phyloP scores from a whole-genome alignment of 371 early-diverging fungal species.

The Zopfochytrium polystomum region DNA sequence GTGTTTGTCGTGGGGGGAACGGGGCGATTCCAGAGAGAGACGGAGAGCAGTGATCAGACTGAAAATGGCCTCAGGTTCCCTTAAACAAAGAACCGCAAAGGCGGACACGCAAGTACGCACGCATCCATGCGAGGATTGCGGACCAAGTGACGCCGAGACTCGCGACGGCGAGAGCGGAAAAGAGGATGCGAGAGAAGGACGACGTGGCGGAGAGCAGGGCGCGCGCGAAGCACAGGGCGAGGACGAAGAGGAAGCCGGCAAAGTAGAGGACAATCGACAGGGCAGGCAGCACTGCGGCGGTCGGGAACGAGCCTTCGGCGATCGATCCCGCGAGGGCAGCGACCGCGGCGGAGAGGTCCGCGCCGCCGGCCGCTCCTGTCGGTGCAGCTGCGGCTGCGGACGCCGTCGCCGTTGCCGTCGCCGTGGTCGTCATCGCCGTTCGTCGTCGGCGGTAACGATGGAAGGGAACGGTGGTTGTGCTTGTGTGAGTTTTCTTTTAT shows the following conservation, averaged over 20 bases:
- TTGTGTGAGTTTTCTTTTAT: not conserved
- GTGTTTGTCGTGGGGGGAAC: not conserved
- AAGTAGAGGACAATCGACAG: slow-evolving; percentile 23
- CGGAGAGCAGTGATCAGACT: too few relatives aligned
- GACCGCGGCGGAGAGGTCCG: slow-evolving; percentile 11
- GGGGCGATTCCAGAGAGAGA: not conserved
- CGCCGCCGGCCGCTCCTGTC: not conserved
- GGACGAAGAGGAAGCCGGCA: slow-evolving; percentile 4
- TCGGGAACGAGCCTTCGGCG: too few relatives aligned
- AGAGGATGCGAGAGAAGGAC: slow-evolving; percentile 17
- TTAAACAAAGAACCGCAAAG: too few relatives aligned
- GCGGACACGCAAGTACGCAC: slow-evolving; percentile 7
- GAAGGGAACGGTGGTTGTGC: not conserved
- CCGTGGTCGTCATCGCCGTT: not conserved
- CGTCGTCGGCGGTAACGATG: slow-evolving; percentile 2
- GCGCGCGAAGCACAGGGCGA: slow-evolving; percentile 16
- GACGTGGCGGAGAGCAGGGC: slow-evolving; percentile 15
- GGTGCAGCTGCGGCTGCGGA: too few relatives aligned
- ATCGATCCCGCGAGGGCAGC: slow-evolving; percentile 16
- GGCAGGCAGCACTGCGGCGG: too few relatives aligned
- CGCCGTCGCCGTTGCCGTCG: too few relatives aligned
- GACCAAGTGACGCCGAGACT: slow-evolving; percentile 28
- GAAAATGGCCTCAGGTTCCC: not conserved
- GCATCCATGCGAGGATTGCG: slow-evolving; percentile 21
- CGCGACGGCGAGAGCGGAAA: slow-evolving; percentile 10